phyloP scores from a whole-genome alignment of 2,329 filamentous ascomycete species.

The Colletotrichum sojae region DNA sequence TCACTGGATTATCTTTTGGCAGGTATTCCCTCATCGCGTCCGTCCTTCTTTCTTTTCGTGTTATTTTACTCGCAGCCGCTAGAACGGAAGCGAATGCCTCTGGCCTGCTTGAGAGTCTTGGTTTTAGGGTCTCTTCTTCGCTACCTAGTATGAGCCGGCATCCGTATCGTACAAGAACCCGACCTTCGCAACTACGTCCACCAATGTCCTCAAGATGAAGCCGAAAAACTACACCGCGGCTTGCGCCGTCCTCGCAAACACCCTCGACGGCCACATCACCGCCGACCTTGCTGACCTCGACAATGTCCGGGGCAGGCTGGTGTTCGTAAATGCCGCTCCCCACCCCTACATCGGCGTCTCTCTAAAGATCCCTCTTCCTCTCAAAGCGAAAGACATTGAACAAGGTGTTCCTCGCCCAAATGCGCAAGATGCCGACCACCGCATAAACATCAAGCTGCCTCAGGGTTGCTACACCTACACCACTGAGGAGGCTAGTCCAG shows the following conservation, averaged over 20 bases:
- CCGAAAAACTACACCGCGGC: background rate
- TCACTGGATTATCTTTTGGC: too few species aligned
- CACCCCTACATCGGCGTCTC: background rate
- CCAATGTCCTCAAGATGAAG: background rate
- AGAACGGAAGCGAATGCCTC: too few species aligned
- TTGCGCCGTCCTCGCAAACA: background rate
- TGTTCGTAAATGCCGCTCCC: too few species aligned
- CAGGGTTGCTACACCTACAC: background rate
- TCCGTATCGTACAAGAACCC: too few species aligned
- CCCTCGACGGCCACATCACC: background rate
- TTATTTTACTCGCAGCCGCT: too few species aligned
- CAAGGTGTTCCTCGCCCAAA: background rate
- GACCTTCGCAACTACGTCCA: too few species aligned
- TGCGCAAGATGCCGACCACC: background rate
- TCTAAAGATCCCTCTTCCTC: background rate
- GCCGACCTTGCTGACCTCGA: too few species aligned
- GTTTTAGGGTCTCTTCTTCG: too few species aligned
- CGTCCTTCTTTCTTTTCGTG: too few species aligned
- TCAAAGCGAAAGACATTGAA: background rate
- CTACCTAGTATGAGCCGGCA: too few species aligned
- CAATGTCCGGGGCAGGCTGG: background rate
- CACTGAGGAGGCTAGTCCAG: background rate
- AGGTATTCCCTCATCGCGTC: too few species aligned
- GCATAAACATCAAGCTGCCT: background rate
- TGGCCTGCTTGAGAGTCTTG: too few species aligned